phyloP scores from a whole-genome alignment of 192 early-diverging fungal species.

The Backusella psychrophila region DNA sequence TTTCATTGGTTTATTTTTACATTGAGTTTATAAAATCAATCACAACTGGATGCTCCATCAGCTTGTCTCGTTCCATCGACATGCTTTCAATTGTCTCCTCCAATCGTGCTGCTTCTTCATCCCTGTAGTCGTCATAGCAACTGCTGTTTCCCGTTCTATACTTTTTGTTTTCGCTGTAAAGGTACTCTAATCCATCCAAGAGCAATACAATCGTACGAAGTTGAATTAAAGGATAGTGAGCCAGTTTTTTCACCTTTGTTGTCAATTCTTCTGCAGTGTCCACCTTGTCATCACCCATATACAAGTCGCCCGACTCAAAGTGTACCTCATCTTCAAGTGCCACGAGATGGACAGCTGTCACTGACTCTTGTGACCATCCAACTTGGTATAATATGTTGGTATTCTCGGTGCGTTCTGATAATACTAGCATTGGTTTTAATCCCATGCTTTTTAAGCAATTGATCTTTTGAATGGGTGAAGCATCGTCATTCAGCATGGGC shows the following conservation, averaged over 20 bases:
- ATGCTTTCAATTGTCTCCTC: not conserved
- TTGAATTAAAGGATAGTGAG: conserved; percentile 11
- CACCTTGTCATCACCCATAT: not conserved
- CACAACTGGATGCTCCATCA: not conserved
- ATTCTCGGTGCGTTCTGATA: not conserved
- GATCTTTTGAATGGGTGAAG: conserved; percentile 32
- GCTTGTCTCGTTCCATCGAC: not conserved
- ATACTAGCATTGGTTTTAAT: conserved; percentile 18
- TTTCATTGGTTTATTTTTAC: not conserved
- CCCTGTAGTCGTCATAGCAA: not conserved
- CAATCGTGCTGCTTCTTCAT: not conserved
- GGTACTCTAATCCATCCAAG: conserved; percentile 17
- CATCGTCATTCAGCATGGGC: conserved; percentile 31
- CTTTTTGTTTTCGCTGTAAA: not conserved
- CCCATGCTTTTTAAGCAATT: conserved; percentile 29
- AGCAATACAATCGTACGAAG: conserved; percentile 17
- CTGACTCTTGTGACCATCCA: conserved; percentile 23
- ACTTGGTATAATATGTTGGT: not conserved
- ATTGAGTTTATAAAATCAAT: not conserved
- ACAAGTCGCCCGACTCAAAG: not conserved
- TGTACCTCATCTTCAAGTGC: conserved; percentile 36
- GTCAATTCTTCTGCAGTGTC: not conserved
- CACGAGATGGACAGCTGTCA: conserved; percentile 33
- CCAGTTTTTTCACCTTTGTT: not conserved
- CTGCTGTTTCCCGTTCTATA: not conserved